Evolutionary conservation across 2,329 filamentous ascomycete genomes (phyloP).

Genomic region (Aurifilum marmelostoma): DNA sequence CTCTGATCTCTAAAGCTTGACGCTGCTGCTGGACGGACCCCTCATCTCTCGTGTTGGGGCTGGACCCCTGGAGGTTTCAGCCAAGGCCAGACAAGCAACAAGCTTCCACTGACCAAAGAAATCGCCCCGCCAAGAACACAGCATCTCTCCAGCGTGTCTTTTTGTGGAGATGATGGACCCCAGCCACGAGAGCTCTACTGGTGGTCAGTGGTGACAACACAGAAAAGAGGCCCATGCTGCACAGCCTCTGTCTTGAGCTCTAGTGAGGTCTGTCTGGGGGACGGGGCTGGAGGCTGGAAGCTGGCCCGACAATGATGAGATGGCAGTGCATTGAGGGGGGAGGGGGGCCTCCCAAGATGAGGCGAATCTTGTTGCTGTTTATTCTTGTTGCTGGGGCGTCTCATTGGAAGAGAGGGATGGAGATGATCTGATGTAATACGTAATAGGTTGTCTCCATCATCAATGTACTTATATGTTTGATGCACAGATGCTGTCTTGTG

Average conservation of each 20-base stretch:
- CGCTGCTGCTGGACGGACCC: background rate
- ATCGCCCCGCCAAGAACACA: background rate
- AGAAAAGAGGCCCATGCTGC: constrained; percentile 3
- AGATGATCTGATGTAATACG: background rate
- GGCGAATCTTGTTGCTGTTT: background rate
- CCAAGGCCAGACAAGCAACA: background rate
- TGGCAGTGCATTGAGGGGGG: constrained; percentile 8
- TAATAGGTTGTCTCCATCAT: background rate
- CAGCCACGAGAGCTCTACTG: constrained; percentile 13
- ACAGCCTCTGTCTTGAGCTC: constrained; percentile 18
- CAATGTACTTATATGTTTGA: background rate
- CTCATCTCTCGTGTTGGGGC: background rate
- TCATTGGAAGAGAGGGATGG: background rate
- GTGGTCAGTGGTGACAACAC: constrained; percentile 19
- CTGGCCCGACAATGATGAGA: constrained; percentile 7
- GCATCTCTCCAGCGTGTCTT: background rate
- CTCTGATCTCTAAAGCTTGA: too few relatives aligned
- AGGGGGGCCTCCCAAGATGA: background rate
- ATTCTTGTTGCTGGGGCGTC: background rate
- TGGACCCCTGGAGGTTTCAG: background rate
- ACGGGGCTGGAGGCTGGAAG: background rate
- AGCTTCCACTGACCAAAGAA: background rate
- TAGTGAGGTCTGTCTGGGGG: background rate
- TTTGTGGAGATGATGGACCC: background rate
- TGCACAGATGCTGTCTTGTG: background rate